Evolutionary conservation across 169 alveolate genomes (phyloP), one percentile per base, ranked within the genome.

Genomic region (Hepatocystis sp.): DNA sequence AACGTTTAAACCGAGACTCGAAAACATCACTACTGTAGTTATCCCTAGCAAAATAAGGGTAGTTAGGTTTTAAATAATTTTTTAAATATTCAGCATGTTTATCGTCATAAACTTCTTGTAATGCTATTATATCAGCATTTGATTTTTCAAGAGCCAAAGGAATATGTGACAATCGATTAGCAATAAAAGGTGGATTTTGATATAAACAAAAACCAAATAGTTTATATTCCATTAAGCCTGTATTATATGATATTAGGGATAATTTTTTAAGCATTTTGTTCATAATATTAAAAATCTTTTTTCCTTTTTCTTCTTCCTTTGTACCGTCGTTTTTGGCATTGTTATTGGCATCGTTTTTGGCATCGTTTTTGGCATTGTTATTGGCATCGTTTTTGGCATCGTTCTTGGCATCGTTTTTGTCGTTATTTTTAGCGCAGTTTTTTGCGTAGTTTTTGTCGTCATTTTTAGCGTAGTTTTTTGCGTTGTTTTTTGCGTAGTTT

Each of bases 131-230:
- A 89, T 95, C 97, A 55, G 97, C 96, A 66, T 93, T 90, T 1
- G 95, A 93, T 66, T 84, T 86, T 65, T 95, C 53, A 58, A 95
- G 55, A 23, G 96, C 96, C 49, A 84, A 91, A 40, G 97, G 97
- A 42, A 95, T 92, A 66, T 95, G 96, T 23, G 63, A 68, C 19
- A 95, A 91, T 19, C 98, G 86, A 40, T 88, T 92, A 42, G 93
- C 86, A 27, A 97, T 95, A 81, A 93, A 95, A 21, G 97, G 97
- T 13, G 98, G 98, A 58, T 95, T 95, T 53, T 95, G 97, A 91
- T 95, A 95, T 40, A 94, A 58, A 40, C 92, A 91, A 2, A 94
- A 51, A 44, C 98, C 98, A 56, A 91, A 91, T 49, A 95, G 85
- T 66, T 95, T 92, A 67, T 93, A 94, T 85, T 95, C 97, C 21